Base-by-base conservation (phyloP, 73 alveolate species). In the Uronychia setigera region DNA sequence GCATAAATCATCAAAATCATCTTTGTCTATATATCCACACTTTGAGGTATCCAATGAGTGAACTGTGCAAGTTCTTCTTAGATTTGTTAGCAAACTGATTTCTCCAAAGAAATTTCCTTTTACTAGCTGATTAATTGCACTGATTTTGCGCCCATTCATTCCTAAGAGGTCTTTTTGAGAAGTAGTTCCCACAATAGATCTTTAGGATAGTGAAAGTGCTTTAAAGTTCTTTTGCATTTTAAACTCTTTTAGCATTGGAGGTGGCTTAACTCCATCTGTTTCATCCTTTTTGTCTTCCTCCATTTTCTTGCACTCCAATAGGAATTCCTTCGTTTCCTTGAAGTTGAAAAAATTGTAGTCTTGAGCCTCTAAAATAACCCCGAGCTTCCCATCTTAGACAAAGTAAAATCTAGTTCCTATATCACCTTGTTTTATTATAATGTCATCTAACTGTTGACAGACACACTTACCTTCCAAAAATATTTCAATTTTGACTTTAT, bases 71-170 rank as follows among this genome's bases (percentile, higher is more conserved):
- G 95, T 89, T 32, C 86, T 60, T 29, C 85, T 80, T 0, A 89
- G 83, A 34, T 83, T 77, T 0, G 95, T 84, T 13, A 89, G 32
- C 0, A 78, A 46, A 0, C 91, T 31, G 9, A 88, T 83, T 76
- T 88, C 94, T 60, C 94, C 94, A 77, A 88, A 88, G 83, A 79
- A 88, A 31, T 88, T 82, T 26, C 94, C 94, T 46, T 78, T 58
- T 32, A 32, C 77, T 0, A 88, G 83, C 32, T 83, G 88, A 67
- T 88, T 88, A n/a, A 88, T 76, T 0, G 82, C 80, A 5, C 30
- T 57, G 57, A 1, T 14, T 1, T 25, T 76, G n/a, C 81, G 26
- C 30, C 59, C 57, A 46, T 46, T 46, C 67, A 46, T 46, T 19
- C 67, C 67, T 5, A 46, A 19, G 67, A 46, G 67, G 67, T 46